phyloP scores from a whole-genome alignment of 2,329 filamentous ascomycete species.

The Aspergillus tubingensis region DNA sequence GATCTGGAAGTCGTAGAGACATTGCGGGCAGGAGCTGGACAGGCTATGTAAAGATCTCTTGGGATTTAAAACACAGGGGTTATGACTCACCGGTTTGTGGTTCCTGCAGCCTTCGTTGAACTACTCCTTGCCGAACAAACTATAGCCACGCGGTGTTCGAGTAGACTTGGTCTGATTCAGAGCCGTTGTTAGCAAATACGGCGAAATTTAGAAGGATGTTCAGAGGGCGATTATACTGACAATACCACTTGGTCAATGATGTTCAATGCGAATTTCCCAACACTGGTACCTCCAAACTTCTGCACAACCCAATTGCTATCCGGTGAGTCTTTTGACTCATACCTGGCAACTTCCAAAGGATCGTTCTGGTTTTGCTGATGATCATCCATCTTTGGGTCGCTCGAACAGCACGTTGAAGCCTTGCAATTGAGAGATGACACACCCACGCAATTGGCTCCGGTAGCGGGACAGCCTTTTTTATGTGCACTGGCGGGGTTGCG shows the following conservation, averaged over 20 bases:
- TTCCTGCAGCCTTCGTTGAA: constrained; percentile 90
- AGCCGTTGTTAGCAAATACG: constrained; percentile 6
- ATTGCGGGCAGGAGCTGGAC: not conserved
- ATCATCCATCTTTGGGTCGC: constrained; percentile 20
- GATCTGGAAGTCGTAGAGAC: not conserved
- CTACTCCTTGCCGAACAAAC: constrained; percentile 95
- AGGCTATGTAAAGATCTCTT: not conserved
- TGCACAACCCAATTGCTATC: constrained; percentile 75
- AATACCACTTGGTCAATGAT: constrained; percentile 72
- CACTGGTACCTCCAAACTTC: constrained; percentile 93
- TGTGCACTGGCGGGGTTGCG: constrained; percentile 29
- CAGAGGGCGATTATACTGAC: constrained; percentile 40
- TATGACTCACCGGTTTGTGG: constrained; percentile 80
- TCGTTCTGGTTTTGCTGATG: constrained; percentile 15
- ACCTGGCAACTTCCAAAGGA: constrained; percentile 18
- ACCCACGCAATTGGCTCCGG: constrained; percentile 20
- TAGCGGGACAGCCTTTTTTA: constrained; percentile 25
- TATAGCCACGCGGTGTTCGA: constrained; percentile 75
- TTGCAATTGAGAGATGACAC: constrained; percentile 11
- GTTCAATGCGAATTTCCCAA: constrained; percentile 86
- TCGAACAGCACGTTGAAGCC: constrained; percentile 9
- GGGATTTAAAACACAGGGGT: constrained; percentile 2
- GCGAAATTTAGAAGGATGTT: not conserved
- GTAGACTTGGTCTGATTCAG: constrained; percentile 58
- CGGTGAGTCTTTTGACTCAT: constrained; percentile 17